phyloP scores from a whole-genome alignment of 148 eudicot genomes.

The Amaranthus palmeri region DNA sequence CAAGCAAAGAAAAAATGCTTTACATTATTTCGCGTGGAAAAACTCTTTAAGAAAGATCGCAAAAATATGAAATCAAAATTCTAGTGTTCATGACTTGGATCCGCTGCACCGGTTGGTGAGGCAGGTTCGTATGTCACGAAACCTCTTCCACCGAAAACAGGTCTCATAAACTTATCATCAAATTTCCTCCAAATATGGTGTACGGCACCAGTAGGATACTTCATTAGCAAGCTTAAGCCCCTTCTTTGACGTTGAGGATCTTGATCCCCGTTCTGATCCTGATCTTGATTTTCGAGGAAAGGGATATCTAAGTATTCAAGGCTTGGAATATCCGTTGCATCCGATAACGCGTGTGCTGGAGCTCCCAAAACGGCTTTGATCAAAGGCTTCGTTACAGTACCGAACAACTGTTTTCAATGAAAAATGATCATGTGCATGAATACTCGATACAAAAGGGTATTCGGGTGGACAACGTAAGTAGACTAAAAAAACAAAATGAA shows the following conservation, averaged over 20 bases:
- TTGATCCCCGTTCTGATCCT: slow-evolving; percentile 17
- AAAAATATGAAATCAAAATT: not conserved
- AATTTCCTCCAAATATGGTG: slow-evolving; percentile 90
- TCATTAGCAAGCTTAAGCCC: slow-evolving; percentile 55
- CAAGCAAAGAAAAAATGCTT: not conserved
- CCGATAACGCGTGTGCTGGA: slow-evolving; percentile 30
- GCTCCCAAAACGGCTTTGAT: slow-evolving; percentile 45
- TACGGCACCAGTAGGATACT: slow-evolving; percentile 52
- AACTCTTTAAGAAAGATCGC: too few relatives aligned
- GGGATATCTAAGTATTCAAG: slow-evolving; percentile 45
- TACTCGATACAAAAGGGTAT: not conserved
- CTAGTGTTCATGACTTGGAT: slow-evolving; percentile 25
- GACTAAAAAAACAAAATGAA: not conserved
- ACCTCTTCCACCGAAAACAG: slow-evolving; percentile 95
- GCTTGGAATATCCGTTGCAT: slow-evolving; percentile 47
- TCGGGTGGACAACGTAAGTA: not conserved
- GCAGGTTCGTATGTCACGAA: slow-evolving; percentile 75
- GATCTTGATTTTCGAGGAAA: slow-evolving; percentile 36
- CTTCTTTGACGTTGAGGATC: slow-evolving; percentile 18
- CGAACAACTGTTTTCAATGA: slow-evolving; percentile 42
- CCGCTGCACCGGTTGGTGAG: slow-evolving; percentile 64
- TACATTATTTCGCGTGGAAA: slow-evolving; percentile 8
- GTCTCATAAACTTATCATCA: slow-evolving; percentile 87
- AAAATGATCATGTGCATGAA: not conserved
- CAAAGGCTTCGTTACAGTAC: slow-evolving; percentile 58